Evolutionary conservation across 1,284 basidiomycete species (phyloP), one percentile per base, ranked within the genome.

Genomic region (Coniophora puteana): DNA sequence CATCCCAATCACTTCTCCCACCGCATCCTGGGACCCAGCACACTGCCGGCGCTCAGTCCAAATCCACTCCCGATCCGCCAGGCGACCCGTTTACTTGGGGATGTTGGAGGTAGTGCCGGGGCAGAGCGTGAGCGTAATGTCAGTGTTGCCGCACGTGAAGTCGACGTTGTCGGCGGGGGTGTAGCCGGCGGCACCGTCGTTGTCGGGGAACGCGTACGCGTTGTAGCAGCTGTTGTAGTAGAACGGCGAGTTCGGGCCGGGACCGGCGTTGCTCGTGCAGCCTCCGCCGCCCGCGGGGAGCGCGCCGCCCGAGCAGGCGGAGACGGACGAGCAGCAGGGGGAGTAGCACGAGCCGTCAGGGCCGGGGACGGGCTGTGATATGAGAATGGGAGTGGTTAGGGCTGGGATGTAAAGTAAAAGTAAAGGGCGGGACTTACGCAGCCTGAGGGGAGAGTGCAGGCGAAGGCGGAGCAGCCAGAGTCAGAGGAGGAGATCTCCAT

Each of bases 401-500:
- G n/a, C n/a, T n/a, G n/a, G n/a, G n/a, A n/a, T n/a, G n/a, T n/a
- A n/a, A n/a, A n/a, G n/a, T n/a, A n/a, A n/a, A n/a, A n/a, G n/a
- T n/a, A n/a, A n/a, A n/a, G n/a, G n/a, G n/a, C n/a, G n/a, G n/a
- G n/a, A 32, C 49, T 49, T 34, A 53, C 51, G 24, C 51, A 53
- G 18, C 47, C 51, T 7, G 37, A 46, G 28, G 26, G 30, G 36
- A 31, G 33, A 41, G 61, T 63, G 25, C 61, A 59, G 16, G 61
- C 59, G 6, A 52, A 65, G 6, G 25, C n/a, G 8, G 20, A 48
- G 14, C 59, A 62, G 26, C 41, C 27, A 2, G 13, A 0, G 24
- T 62, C 59, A 1, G 51, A 43, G 0, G 59, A 62, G 12, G 60
- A 62, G 11, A 62, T 65, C 38, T 63, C 12, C 63, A 62, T 62